Percentiles rank a stretch among this genome's conserved stretches.
Conservation (phyloP, 1,284 basidiomycete species). For the Ustilago sp. region DNA sequence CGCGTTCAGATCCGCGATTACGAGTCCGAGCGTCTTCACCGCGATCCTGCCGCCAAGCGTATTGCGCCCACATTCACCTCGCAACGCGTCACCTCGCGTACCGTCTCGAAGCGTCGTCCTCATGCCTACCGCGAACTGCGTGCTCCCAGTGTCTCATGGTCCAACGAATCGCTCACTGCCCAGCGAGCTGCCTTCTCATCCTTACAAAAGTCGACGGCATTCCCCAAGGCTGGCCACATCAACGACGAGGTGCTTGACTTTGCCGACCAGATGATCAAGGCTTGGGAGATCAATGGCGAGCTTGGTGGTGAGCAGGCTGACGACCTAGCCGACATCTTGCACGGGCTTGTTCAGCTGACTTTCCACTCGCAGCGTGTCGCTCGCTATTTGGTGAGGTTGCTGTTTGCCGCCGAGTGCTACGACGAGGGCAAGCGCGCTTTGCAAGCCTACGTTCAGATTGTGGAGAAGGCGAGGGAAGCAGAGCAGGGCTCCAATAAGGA, state of each 20-base stretch:
- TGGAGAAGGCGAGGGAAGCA: slow-evolving; percentile 64
- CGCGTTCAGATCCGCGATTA: slow-evolving; percentile 60
- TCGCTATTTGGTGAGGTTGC: slow-evolving; percentile 59
- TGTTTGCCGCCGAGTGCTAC: slow-evolving; percentile 63
- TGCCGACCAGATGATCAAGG: slow-evolving; percentile 81
- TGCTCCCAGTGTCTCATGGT: slow-evolving; percentile 57
- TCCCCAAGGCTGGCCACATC: slow-evolving; percentile 85
- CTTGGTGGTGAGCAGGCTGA: slow-evolving; percentile 62
- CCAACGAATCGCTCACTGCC: slow-evolving; percentile 58
- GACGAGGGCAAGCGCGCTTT: slow-evolving; percentile 61
- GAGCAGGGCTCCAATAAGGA: slow-evolving; percentile 27
- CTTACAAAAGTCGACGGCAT: slow-evolving; percentile 74
- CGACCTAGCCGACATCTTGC: slow-evolving; percentile 63
- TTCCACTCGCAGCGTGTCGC: slow-evolving; percentile 66
- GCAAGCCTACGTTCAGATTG: slow-evolving; percentile 61
- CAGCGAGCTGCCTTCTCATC: slow-evolving; percentile 45
- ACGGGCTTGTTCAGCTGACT: slow-evolving; percentile 60
- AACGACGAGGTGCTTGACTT: slow-evolving; percentile 86
- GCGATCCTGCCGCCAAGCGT: slow-evolving; percentile 45
- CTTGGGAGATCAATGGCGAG: slow-evolving; percentile 76
- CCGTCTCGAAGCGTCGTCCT: slow-evolving; percentile 62
- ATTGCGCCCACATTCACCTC: slow-evolving; percentile 34
- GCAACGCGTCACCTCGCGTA: slow-evolving; percentile 49
- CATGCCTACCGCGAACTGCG: slow-evolving; percentile 37
- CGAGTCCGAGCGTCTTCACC: slow-evolving; percentile 51